Evolutionary conservation across 225 moss, liverwort and hornwort species (phyloP).

Genomic region (Takakia lepidozioides): DNA sequence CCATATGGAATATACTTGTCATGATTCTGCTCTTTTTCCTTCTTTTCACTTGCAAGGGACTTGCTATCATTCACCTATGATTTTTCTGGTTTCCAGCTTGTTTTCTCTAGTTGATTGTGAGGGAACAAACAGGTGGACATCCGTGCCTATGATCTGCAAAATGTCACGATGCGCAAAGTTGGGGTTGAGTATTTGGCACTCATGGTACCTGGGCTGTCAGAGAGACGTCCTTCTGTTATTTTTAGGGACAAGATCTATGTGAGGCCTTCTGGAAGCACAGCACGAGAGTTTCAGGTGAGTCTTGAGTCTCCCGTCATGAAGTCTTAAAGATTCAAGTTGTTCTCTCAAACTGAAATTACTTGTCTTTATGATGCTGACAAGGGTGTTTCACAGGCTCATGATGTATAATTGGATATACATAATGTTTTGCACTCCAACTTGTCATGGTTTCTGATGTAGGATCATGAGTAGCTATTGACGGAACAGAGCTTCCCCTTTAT

Average conservation of each 20-base stretch:
- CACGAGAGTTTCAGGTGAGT: slow-evolving; percentile 52
- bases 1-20: no score
- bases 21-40: not conserved
- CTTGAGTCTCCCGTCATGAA: not conserved
- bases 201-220: slow-evolving; percentile 45
- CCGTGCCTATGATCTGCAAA: slow-evolving; percentile 55
- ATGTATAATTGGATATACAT: no score
- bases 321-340: not conserved
- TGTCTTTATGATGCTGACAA: no score
- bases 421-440: no score
- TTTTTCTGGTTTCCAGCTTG: not conserved
- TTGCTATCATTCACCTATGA: no score
- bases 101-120: slow-evolving; percentile 1
- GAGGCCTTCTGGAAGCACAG: slow-evolving; percentile 40
- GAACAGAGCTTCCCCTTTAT: no score
- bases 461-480: no score
- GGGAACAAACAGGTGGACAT: slow-evolving; percentile 37
- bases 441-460: no score
- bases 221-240: slow-evolving; percentile 51
- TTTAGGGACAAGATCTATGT: slow-evolving; percentile 22
- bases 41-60: not conserved
- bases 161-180: slow-evolving; percentile 44
- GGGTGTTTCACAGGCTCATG: no score
- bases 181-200: slow-evolving; percentile 36
- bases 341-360: not conserved